Evolutionary conservation across 2,329 filamentous ascomycete species (phyloP), one percentile per base, ranked within the genome.

Genomic region (Penicillium sp.): DNA sequence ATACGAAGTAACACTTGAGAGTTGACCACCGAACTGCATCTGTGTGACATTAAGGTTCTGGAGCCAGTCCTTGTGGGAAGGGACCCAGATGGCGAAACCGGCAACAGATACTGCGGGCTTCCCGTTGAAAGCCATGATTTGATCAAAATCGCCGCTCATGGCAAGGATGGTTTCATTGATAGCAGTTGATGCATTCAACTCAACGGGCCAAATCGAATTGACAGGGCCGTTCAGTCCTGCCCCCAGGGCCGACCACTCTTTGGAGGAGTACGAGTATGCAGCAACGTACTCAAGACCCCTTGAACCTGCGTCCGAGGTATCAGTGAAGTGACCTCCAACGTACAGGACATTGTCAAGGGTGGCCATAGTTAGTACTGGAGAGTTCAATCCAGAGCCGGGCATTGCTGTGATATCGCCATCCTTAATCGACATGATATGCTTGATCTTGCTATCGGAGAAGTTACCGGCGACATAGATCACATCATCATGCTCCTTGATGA

Each of bases 81-180:
- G 90, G 8, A 97, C 88, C 94, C 94, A 99, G 36, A 97, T 80
- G 14, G 91, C 93, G 67, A 99, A 91, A 2, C 92, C 91, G 48
- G 84, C 75, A 0, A 86, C 88, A 9, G 82, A 67, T 28, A 87
- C 80, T 10, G 85, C 82, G 7, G 80, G 72, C 61, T 87, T 87
- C 60, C 79, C 79, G 35, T 78, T 63, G 64, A 91, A 93, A 0
- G 82, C 83, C 28, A 87, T 82, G 58, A 96, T 84, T 51, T 85
- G 78, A 16, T 83, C 82, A 72, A 99, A 99, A 57, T 85, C 80
- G 6, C 94, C 94, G 46, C 87, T 93, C 56, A 99, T 79, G 1
- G 88, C 86, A 59, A 97, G 82, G 22, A 88, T 90, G 12, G 84
- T 82, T 70, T 96, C 90, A 0, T 86, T 82, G 17, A 80, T 80